Evolutionary conservation across 1,139 yeast genomes (phyloP), one percentile per base, ranked within the genome.

Genomic region (Nakaseomyces delphensis): DNA sequence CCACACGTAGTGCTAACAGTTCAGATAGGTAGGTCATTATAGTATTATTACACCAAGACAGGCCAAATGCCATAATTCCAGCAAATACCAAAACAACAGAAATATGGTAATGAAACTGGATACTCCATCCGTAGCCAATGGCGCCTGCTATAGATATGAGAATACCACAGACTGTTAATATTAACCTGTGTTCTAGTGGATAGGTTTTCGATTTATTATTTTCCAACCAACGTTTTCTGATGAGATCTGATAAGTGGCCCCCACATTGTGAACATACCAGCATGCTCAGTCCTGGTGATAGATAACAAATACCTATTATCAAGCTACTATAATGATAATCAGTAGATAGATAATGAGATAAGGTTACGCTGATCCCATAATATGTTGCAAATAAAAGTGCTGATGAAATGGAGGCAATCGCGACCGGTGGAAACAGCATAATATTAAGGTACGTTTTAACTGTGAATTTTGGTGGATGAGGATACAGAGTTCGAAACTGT

Each of bases 11-110:
- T 2, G 71, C 64, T 8, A 75, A 61, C 42, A 76, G 65, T 48
- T 76, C 82, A 0, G 80, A 71, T 42, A 76, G 57, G 52, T 75
- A 76, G 0, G 82, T 73, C 43, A 78, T 75, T 11, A 72, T 72
- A 1, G 76, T 69, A n/a, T 74, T 73, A 50, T 75, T 73, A 16
- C 75, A 74, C 76, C 79, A 76, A 0, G 80, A 71, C 69, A 75
- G 68, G 4, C 81, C 80, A 54, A 74, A 71, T 0, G 79, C 78
- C 36, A 65, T 63, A 7, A 75, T 52, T 46, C 71, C 73, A 0
- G 72, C 58, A 45, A 71, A 71, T 0, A 71, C 61, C 48, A 71
- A 68, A 0, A 75, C 65, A 1, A 68, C 49, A 1, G 58, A 69
- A 15, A 74, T 66, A 46, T 70, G 74, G n/a, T 63, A 60, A n/a